Evolutionary conservation across 768 basidiomycete species (phyloP).

Genomic region (Tubosaeta sp.): DNA sequence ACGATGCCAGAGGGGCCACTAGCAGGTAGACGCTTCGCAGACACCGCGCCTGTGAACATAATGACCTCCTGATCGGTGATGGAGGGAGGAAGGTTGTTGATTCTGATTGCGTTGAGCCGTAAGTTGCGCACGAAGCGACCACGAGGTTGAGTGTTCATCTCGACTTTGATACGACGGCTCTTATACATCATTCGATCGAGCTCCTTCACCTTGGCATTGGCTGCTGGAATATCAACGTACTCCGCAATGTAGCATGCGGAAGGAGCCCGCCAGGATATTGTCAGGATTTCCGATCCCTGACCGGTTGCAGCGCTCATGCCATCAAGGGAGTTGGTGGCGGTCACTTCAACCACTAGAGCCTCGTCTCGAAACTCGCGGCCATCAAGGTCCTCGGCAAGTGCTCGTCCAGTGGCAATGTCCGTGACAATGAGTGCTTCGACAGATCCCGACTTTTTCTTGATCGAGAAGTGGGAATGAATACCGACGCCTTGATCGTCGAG

Average conservation of each 20-base stretch:
- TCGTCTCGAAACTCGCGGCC: constrained; percentile 46
- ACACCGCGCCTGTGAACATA: constrained; percentile 28
- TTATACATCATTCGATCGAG: constrained; percentile 35
- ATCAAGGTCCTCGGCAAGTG: constrained; percentile 42
- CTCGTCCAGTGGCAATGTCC: constrained; percentile 37
- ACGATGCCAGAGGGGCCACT: constrained; percentile 21
- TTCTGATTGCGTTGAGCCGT: constrained; percentile 36
- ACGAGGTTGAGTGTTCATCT: constrained; percentile 39
- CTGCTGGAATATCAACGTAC: constrained; percentile 30
- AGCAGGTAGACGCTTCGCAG: constrained; percentile 22
- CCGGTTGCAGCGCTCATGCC: constrained; percentile 38
- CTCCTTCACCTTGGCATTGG: constrained; percentile 28
- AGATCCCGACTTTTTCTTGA: constrained; percentile 26
- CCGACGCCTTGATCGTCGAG: constrained; percentile 43
- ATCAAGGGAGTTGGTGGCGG: constrained; percentile 35
- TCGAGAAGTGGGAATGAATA: constrained; percentile 31
- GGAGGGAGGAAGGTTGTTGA: constrained; percentile 38
- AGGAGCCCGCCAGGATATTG: constrained; percentile 50
- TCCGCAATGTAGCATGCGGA: constrained; percentile 43
- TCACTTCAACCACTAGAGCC: constrained; percentile 39
- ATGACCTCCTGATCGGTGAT: constrained; percentile 23
- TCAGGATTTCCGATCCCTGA: constrained; percentile 37
- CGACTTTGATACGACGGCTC: constrained; percentile 45
- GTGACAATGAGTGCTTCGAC: constrained; percentile 44
- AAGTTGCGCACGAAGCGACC: constrained; percentile 26